A percentile compares a stretch with the other conserved stretches of the same genome.
These are phyloP conservation scores for Rhynchosporium agropyri DNA, from an alignment of 2,329 filamentous ascomycete species.

Conservation along the genomic window DNA sequence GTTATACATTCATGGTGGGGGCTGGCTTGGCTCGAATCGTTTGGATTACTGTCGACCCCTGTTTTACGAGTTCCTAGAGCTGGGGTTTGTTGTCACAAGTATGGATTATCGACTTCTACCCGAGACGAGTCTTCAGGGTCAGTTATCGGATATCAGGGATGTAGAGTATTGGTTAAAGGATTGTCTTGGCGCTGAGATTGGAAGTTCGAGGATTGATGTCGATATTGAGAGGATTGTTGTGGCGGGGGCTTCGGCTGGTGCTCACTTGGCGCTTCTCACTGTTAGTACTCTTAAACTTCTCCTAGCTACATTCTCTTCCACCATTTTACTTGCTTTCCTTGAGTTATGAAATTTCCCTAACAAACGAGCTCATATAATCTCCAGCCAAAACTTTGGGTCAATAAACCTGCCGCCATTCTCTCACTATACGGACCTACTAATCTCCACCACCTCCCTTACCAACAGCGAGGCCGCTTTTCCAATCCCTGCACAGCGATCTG, in stretches of 20 bases:
- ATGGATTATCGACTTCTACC: constrained; percentile 33
- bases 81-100: constrained; percentile 28
- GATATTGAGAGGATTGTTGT: constrained; percentile 27
- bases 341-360: background rate
- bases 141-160: constrained; percentile 29
- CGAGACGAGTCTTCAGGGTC: constrained; percentile 25
- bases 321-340: background rate
- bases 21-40: constrained; percentile 29
- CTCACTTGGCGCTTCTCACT: constrained; percentile 29
- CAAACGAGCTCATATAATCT: background rate
- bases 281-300: constrained; percentile 17
- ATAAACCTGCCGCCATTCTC: constrained; percentile 22
- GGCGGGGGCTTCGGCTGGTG: constrained; percentile 28
- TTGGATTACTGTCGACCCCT: constrained; percentile 29
- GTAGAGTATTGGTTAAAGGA: constrained; percentile 30
- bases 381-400: constrained; percentile 31
- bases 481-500: constrained; percentile 11
- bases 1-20: constrained; percentile 32
- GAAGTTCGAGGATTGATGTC: background rate
- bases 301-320: background rate
- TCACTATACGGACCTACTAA: constrained; percentile 30
- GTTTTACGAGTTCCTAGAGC: constrained; percentile 25
- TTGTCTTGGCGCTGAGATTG: constrained; percentile 18
- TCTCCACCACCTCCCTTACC: constrained; percentile 20
- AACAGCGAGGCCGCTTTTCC: constrained; percentile 21